These are phyloP conservation scores for Stropharia rugosoannulata DNA, from an alignment of 768 basidiomycete species.

Conservation along the genomic window DNA sequence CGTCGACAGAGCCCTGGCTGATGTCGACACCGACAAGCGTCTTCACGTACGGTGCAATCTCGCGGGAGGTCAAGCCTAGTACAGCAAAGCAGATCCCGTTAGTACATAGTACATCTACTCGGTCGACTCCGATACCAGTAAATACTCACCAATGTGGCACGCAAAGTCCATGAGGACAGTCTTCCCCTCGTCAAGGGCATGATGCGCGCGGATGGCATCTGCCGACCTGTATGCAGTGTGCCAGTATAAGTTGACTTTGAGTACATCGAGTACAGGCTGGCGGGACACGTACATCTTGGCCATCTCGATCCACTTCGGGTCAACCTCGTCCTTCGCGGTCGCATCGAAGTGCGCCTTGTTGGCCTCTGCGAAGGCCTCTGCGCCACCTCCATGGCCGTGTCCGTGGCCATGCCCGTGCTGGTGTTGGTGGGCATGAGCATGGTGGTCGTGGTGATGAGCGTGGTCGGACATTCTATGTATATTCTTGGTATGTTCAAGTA, in stretches of 20 bases:
- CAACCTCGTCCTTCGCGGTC: neutral
- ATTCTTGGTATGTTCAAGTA: too few species aligned
- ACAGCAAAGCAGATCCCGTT: too few species aligned
- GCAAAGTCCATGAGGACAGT: slow-evolving; percentile 6
- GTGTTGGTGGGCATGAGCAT: neutral
- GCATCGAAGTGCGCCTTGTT: slow-evolving; percentile 4
- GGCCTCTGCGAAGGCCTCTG: neutral
- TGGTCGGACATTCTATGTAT: neutral
- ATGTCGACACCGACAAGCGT: slow-evolving; percentile 75
- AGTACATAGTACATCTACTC: too few species aligned
- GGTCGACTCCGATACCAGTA: too few species aligned
- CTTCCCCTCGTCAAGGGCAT: neutral
- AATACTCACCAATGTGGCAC: slow-evolving; percentile 3
- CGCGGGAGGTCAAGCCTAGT: slow-evolving; percentile 35
- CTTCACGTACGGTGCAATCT: slow-evolving; percentile 59
- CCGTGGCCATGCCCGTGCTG: neutral
- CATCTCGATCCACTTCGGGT: neutral
- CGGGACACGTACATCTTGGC: neutral
- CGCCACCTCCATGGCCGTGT: neutral
- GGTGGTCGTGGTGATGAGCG: neutral
- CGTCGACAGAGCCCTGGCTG: slow-evolving; percentile 67
- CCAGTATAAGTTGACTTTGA: too few species aligned
- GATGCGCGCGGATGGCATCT: neutral
- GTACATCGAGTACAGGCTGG: neutral
- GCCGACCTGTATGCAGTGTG: neutral